Evolutionary conservation across 2,329 filamentous ascomycete genomes (phyloP), one percentile per base, ranked within the genome.

Genomic region (Cladosporium sp.): DNA sequence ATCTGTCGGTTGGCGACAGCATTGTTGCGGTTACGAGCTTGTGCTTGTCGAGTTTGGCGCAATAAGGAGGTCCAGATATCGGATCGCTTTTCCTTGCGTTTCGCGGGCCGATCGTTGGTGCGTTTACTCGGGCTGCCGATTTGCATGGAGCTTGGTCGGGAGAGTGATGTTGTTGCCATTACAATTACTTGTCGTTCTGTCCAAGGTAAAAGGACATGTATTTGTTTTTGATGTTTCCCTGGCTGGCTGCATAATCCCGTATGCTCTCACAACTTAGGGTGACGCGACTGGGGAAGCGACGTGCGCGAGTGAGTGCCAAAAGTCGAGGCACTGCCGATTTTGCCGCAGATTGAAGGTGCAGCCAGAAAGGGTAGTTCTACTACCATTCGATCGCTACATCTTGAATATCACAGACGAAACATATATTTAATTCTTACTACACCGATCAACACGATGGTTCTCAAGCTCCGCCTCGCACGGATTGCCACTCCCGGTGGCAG

Each of bases 381-480:
- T n/a, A n/a, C n/a, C 34, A 38, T 18, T 15, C n/a, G 12, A 18
- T 15, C 34, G 18, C 12, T n/a, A n/a, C n/a, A n/a, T n/a, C n/a
- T n/a, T n/a, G n/a, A n/a, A n/a, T n/a, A n/a, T n/a, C n/a, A n/a
- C n/a, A n/a, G n/a, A n/a, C n/a, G n/a, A n/a, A n/a, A n/a, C 34
- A 12, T 5, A 38, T 27, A 27, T 5, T 27, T 27, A 27, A 27
- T 27, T 27, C 22, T 9, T 9, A 27, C 5, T 24, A 32, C 19
- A 29, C 6, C 7, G 24, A 13, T 19, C 42, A 51, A 24, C 39
- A 56, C 13, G 54, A 80, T 99, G 93, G 92, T 97, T 56, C 80
- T 99, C 64, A 88, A 88, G 70, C 93, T 99, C 70, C 86, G 93
- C 53, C 84, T 99, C 61, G 88, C 93, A 62, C 91, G 93, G 70